Evolutionary conservation across 441 rosid genomes (phyloP).

Genomic region (Mallotus repandus): DNA sequence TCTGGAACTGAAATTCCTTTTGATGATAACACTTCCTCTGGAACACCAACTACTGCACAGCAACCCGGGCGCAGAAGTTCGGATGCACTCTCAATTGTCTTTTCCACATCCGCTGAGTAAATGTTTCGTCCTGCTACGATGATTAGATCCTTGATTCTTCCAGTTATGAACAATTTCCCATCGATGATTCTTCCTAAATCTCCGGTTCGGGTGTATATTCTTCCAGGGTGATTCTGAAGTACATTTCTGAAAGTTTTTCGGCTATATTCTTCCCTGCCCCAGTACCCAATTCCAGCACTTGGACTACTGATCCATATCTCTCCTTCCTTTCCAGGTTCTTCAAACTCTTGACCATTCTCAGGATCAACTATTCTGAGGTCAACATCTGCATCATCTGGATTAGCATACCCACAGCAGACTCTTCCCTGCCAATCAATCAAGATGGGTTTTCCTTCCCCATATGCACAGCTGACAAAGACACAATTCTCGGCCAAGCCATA

Average conservation of each 20-base stretch:
- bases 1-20: conserved; percentile 62
- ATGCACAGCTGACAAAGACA: conserved; percentile 73
- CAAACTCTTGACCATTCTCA: conserved; percentile 43
- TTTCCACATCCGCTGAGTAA: conserved; percentile 69
- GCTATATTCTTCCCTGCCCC: conserved; percentile 63
- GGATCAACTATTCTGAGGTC: conserved; percentile 58
- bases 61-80: conserved; percentile 69
- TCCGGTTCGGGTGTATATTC: conserved; percentile 59
- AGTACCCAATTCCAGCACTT: conserved; percentile 66
- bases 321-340: conserved; percentile 58
- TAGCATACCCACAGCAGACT: conserved; percentile 62
- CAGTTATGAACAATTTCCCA: conserved; percentile 63
- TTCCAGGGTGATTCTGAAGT: conserved; percentile 40
- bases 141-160: conserved; percentile 79
- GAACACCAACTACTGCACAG: conserved; percentile 71
- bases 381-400: conserved; percentile 38
- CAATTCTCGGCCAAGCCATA: conserved; percentile 80
- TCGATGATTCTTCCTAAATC: conserved; percentile 65
- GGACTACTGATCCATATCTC: conserved; percentile 75
- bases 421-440: conserved; percentile 70
- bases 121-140: conserved; percentile 72
- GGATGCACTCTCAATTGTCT: conserved; percentile 63
- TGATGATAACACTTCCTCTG: conserved; percentile 55
- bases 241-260: conserved; percentile 50
- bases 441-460: conserved; percentile 58